These are phyloP conservation scores for Leccinum longicurvipes DNA, from an alignment of 768 basidiomycete genomes.

Conservation along the genomic window DNA sequence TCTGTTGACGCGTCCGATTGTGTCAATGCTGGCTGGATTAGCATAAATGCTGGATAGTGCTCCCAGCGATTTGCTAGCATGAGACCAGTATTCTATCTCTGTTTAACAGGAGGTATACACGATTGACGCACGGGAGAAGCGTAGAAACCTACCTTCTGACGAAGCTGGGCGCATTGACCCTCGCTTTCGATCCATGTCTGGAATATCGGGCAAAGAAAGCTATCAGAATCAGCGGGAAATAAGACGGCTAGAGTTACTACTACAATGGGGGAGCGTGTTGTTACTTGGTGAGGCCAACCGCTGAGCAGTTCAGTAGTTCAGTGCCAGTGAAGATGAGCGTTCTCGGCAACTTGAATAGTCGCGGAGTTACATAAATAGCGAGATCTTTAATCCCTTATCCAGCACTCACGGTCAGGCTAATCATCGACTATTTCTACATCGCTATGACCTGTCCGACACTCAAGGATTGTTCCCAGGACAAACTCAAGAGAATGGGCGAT, in stretches of 20 bases:
- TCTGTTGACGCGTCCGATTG: conserved; percentile 70
- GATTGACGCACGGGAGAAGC: conserved; percentile 12
- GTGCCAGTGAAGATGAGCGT: too few relatives aligned
- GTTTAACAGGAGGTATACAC: conserved; percentile 10
- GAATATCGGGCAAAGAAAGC: neutral
- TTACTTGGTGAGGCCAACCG: neutral
- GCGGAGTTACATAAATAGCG: neutral
- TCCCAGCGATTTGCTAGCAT: conserved; percentile 57
- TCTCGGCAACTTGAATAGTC: neutral
- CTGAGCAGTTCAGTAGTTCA: neutral
- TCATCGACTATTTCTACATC: too few relatives aligned
- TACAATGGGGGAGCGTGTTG: neutral
- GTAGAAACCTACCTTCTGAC: conserved; percentile 61
- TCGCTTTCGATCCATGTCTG: conserved; percentile 66
- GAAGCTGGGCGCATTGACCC: conserved; percentile 63
- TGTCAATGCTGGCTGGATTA: conserved; percentile 48
- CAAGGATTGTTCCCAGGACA: too few relatives aligned
- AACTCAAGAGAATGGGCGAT: too few relatives aligned
- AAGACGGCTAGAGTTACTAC: conserved; percentile 1
- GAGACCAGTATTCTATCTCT: conserved; percentile 80
- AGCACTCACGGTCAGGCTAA: too few relatives aligned
- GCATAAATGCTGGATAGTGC: conserved; percentile 53
- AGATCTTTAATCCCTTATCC: too few relatives aligned
- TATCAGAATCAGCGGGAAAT: neutral
- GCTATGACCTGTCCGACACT: too few relatives aligned